Evolutionary conservation across 805 yeast species (phyloP), one percentile per base, ranked within the genome.

Genomic region (Wickerhamiella kurtzmanii): DNA sequence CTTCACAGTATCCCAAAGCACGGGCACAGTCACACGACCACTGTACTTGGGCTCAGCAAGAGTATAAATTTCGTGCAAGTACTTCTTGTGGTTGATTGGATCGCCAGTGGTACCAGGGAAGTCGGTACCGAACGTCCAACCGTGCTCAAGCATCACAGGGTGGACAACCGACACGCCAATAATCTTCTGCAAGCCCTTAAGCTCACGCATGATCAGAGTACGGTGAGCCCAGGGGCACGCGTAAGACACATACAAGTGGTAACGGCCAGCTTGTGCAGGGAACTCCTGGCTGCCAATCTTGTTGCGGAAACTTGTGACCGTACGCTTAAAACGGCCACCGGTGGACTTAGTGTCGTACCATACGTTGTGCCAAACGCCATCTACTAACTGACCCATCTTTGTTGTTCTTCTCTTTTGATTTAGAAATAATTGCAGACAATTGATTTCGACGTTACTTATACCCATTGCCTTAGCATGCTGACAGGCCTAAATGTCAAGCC

Each of bases 211-310:
- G 45, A 86, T 80, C 49, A 88, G 69, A 0, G 88, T 77, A 52
- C 97, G 73, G 60, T 85, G 94, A 1, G 96, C 96, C 88, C 96
- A 89, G 3, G 98, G 97, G 65, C 98, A 89, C 1, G 95, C 95
- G 43, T 72, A 69, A 0, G 92, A 81, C 9, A 86, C 94, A 57
- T 82, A 88, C 47, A 87, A 72, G 64, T 88, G 95, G 61, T 89
- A 89, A 57, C 98, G 73, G 48, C 76, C 76, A 41, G 73, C 71
- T 59, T 86, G 95, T 3, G 95, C 85, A 16, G 77, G 68, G 61
- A 77, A 84, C 44, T 47, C 35, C 36, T 53, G 49, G 47, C 42
- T 45, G 22, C 53, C 51, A 32, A 56, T 50, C 46, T 56, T 49
- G 44, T 52, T 50, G 46, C 60, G 57, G 50, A 55, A 55, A 15